These are phyloP conservation scores for Didymella lethalis DNA, from an alignment of 2,329 filamentous ascomycete genomes.

Conservation along the genomic window DNA sequence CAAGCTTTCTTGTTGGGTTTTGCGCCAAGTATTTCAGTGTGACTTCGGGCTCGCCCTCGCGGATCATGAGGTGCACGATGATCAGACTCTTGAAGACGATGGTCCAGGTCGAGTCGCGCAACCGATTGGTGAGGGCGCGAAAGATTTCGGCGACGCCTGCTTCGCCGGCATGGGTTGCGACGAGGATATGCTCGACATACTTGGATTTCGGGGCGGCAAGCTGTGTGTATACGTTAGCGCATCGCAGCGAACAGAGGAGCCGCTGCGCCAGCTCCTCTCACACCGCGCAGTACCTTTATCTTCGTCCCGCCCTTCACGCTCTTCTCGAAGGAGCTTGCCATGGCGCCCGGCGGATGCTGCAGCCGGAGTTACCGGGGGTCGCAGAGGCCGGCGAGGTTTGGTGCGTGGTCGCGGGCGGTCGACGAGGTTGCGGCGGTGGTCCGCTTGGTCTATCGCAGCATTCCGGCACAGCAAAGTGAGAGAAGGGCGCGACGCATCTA, in stretches of 20 bases:
- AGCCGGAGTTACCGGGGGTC: conserved; percentile 21
- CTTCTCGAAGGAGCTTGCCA: conserved; percentile 96
- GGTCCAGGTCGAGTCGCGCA: conserved; percentile 99
- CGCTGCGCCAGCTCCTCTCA: conserved; percentile 4
- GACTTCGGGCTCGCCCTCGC: conserved; percentile 88
- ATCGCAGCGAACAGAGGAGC: conserved; percentile 23
- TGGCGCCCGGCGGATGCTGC: conserved; percentile 48
- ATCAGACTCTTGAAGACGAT: conserved; percentile 98
- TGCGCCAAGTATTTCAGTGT: conserved; percentile 85
- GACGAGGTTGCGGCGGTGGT: conserved; percentile 27
- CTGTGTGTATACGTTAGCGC: conserved; percentile 56
- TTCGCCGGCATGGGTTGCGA: conserved; percentile 94
- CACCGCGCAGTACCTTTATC: conserved; percentile 73
- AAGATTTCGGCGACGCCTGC: conserved; percentile 96
- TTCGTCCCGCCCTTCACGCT: conserved; percentile 99
- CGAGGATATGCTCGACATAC: conserved; percentile 97
- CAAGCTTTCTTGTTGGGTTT: conserved; percentile 77
- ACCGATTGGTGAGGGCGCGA: conserved; percentile 82
- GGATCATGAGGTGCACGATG: conserved; percentile 95
- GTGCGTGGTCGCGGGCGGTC: conserved; percentile 22
- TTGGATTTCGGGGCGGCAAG: conserved; percentile 97
- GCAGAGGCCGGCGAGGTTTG: conserved; percentile 15
- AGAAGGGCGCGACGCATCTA: conserved; percentile 29
- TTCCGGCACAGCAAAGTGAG: conserved; percentile 27
- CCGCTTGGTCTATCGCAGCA: conserved; percentile 41